These are phyloP conservation scores for Fusarium sp. DNA, from an alignment of 2,329 filamentous ascomycete species.

Conservation along the genomic window DNA sequence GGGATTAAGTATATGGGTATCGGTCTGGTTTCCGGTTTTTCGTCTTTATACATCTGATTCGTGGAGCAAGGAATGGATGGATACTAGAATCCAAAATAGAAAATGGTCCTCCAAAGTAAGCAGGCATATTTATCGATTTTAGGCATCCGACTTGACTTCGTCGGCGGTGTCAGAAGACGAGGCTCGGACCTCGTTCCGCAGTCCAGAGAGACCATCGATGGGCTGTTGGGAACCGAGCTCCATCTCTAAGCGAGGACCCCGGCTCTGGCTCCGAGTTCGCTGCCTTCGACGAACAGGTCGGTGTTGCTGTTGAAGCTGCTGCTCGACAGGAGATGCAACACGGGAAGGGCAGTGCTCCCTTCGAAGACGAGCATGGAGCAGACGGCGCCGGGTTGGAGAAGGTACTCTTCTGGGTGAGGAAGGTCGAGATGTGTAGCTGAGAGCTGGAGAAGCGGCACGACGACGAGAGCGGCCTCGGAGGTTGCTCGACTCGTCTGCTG, in stretches of 20 bases:
- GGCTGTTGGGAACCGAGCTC: conserved; percentile 45
- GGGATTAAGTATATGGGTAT: conserved; percentile 33
- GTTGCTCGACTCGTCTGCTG: conserved; percentile 57
- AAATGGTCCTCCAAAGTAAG: neutral
- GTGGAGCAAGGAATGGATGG: neutral
- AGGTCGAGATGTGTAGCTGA: conserved; percentile 49
- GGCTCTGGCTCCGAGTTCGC: conserved; percentile 56
- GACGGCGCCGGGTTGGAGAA: conserved; percentile 57
- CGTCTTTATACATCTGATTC: conserved; percentile 7
- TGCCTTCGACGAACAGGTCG: conserved; percentile 52
- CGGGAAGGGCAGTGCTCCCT: conserved; percentile 61
- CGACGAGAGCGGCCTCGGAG: conserved; percentile 57
- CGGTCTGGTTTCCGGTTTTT: conserved; percentile 33
- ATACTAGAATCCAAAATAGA: conserved; percentile 2
- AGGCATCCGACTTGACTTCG: conserved; percentile 29
- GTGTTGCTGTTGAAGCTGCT: conserved; percentile 46
- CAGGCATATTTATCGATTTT: neutral
- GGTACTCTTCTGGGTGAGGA: conserved; percentile 52
- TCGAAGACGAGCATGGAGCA: conserved; percentile 57
- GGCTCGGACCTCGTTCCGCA: conserved; percentile 53
- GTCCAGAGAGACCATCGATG: conserved; percentile 50
- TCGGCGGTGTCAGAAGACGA: conserved; percentile 41
- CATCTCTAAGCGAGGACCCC: conserved; percentile 50
- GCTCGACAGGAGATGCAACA: conserved; percentile 52
- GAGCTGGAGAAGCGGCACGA: conserved; percentile 54